These are phyloP conservation scores for Kluyveromyces sp. DNA, from an alignment of 1,139 yeast species.

Conservation along the genomic window DNA sequence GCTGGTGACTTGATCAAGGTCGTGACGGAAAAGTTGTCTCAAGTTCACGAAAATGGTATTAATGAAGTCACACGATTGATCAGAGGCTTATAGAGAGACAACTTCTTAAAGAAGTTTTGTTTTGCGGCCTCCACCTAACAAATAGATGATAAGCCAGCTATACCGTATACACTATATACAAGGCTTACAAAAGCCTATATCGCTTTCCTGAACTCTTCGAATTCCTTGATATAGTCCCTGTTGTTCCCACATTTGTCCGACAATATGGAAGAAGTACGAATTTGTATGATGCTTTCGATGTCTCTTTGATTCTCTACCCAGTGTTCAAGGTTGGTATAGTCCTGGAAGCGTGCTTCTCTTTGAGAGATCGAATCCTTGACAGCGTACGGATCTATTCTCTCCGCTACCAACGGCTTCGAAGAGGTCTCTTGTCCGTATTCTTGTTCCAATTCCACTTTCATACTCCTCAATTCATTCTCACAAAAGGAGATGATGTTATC, in stretches of 20 bases:
- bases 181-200: slow-evolving; percentile 32
- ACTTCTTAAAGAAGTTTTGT: not conserved
- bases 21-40: slow-evolving; percentile 49
- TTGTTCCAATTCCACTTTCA: slow-evolving; percentile 29
- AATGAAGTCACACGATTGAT: slow-evolving; percentile 55
- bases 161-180: slow-evolving; percentile 43
- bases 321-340: slow-evolving; percentile 27
- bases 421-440: slow-evolving; percentile 16
- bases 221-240: slow-evolving; percentile 23
- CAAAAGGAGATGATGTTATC: slow-evolving; percentile 36
- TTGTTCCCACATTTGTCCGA: slow-evolving; percentile 34
- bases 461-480: slow-evolving; percentile 24
- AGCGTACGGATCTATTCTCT: slow-evolving; percentile 43
- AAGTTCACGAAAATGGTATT: slow-evolving; percentile 36
- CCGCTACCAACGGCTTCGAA: slow-evolving; percentile 18
- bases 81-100: slow-evolving; percentile 39
- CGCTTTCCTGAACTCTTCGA: slow-evolving; percentile 15
- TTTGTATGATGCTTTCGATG: slow-evolving; percentile 37
- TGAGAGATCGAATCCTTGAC: slow-evolving; percentile 33
- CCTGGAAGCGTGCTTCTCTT: slow-evolving; percentile 25
- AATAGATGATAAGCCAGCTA: slow-evolving; percentile 62
- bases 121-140: not conserved
- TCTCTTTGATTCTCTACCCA: slow-evolving; percentile 37
- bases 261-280: slow-evolving; percentile 33
- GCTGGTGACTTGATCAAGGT: slow-evolving; percentile 50